Evolutionary conservation across 768 basidiomycete genomes (phyloP).

Genomic region (Hericium rajendrae): DNA sequence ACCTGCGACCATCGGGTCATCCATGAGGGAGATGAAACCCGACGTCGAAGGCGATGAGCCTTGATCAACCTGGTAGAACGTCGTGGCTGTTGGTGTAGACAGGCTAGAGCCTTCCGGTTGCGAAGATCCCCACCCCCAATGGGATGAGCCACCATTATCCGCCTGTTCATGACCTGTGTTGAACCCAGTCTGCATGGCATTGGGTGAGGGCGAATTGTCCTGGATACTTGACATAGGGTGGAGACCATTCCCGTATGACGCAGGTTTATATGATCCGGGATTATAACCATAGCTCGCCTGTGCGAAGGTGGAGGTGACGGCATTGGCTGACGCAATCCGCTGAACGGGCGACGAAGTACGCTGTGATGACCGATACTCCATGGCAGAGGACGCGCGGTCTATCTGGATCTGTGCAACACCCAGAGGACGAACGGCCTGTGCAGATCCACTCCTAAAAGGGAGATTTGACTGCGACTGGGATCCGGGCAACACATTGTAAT

Average conservation of each 20-base stretch:
- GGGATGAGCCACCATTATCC: constrained; percentile 15
- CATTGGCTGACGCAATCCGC: constrained; percentile 43
- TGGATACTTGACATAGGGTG: background rate
- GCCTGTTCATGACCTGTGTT: constrained; percentile 6
- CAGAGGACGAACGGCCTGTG: constrained; percentile 47
- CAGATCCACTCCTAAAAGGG: constrained; percentile 58
- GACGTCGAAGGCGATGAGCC: constrained; percentile 14
- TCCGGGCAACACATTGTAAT: constrained; percentile 23
- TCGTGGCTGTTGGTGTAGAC: constrained; percentile 59
- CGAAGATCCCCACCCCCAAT: constrained; percentile 55
- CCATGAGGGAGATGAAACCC: constrained; percentile 79
- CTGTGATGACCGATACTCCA: constrained; percentile 49
- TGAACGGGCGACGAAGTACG: constrained; percentile 45
- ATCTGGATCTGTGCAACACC: constrained; percentile 40
- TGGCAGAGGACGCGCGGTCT: constrained; percentile 69
- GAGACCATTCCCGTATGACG: background rate
- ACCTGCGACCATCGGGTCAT: constrained; percentile 37
- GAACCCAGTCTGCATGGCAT: background rate
- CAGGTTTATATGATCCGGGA: constrained; percentile 3
- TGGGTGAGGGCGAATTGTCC: background rate
- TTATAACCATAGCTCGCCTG: constrained; percentile 26
- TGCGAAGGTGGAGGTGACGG: constrained; percentile 42
- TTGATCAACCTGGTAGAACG: constrained; percentile 50
- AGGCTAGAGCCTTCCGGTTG: constrained; percentile 27
- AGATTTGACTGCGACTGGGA: constrained; percentile 27